phyloP scores from a whole-genome alignment of 2,329 filamentous ascomycete genomes.

The Calonectria fujianensis region DNA sequence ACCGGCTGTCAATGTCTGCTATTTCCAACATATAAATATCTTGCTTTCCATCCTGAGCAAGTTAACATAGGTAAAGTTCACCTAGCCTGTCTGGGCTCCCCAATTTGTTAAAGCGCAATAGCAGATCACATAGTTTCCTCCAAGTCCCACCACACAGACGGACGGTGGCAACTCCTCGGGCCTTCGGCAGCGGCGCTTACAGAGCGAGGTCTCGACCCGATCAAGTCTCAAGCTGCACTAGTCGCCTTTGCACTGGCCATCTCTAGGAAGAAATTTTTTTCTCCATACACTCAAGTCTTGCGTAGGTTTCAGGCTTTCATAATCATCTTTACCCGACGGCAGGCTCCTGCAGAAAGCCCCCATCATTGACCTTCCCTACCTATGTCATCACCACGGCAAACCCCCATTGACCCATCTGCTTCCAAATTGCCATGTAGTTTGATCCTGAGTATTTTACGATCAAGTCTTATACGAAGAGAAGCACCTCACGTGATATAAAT shows the following conservation, averaged over 20 bases:
- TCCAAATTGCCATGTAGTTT: neutral
- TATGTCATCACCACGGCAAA: slow-evolving; percentile 32
- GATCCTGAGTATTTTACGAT: neutral
- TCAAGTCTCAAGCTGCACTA: slow-evolving; percentile 34
- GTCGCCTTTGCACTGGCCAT: slow-evolving; percentile 36
- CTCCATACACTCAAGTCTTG: slow-evolving; percentile 48
- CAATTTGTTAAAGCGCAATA: neutral
- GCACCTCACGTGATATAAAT: neutral
- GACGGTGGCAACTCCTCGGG: neutral
- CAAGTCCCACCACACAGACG: neutral
- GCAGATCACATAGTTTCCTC: neutral
- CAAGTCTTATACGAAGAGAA: neutral
- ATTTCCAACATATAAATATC: neutral
- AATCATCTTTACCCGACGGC: slow-evolving; percentile 30
- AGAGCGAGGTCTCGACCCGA: slow-evolving; percentile 26
- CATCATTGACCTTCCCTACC: slow-evolving; percentile 38
- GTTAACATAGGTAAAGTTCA: neutral
- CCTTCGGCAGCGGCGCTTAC: neutral
- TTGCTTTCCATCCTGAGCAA: neutral
- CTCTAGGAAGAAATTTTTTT: slow-evolving; percentile 38
- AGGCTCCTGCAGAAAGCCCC: slow-evolving; percentile 28
- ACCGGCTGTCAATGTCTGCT: neutral
- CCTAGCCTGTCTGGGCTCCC: neutral
- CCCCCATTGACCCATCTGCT: neutral
- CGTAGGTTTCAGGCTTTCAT: slow-evolving; percentile 44